Evolutionary conservation across 495 filamentous ascomycete genomes (phyloP).

Genomic region (Delitschia confertaspora): DNA sequence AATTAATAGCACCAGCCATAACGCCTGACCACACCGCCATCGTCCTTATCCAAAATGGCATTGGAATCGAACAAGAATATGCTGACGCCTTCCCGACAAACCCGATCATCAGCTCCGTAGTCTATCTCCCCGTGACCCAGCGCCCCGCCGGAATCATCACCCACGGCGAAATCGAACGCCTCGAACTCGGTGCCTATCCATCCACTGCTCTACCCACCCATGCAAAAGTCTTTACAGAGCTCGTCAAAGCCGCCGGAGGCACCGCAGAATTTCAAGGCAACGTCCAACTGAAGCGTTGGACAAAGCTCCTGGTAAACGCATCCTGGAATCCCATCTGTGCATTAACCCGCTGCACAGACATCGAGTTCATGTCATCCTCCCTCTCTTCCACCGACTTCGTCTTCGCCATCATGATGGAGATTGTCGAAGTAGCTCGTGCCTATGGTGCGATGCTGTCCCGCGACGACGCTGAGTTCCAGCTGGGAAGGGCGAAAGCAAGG

Average conservation of each 20-base stretch:
- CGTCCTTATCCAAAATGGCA: conserved; percentile 49
- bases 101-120: conserved; percentile 40
- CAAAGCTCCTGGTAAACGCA: conserved; percentile 44
- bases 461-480: conserved; percentile 35
- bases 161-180: conserved; percentile 31
- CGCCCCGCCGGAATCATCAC: conserved; percentile 26
- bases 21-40: conserved; percentile 37
- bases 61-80: conserved; percentile 46
- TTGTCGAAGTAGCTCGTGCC: conserved; percentile 39
- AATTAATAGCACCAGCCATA: conserved; percentile 39
- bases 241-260: conserved; percentile 36
- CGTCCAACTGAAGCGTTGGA: conserved; percentile 45
- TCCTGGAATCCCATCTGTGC: conserved; percentile 48
- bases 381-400: conserved; percentile 33
- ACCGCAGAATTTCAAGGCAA: conserved; percentile 38
- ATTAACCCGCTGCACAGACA: conserved; percentile 39
- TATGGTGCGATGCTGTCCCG: conserved; percentile 35
- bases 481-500: conserved; percentile 34
- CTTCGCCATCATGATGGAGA: conserved; percentile 43
- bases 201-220: conserved; percentile 26
- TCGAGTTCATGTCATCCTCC: conserved; percentile 36
- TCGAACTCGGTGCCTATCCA: conserved; percentile 44
- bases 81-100: conserved; percentile 39
- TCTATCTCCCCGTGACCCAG: conserved; percentile 45
- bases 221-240: conserved; percentile 33